Percentiles rank a stretch among this genome's conserved stretches.
Conservation (phyloP, 176 grass and related monocot species). For the Phoenix roebelenii region DNA sequence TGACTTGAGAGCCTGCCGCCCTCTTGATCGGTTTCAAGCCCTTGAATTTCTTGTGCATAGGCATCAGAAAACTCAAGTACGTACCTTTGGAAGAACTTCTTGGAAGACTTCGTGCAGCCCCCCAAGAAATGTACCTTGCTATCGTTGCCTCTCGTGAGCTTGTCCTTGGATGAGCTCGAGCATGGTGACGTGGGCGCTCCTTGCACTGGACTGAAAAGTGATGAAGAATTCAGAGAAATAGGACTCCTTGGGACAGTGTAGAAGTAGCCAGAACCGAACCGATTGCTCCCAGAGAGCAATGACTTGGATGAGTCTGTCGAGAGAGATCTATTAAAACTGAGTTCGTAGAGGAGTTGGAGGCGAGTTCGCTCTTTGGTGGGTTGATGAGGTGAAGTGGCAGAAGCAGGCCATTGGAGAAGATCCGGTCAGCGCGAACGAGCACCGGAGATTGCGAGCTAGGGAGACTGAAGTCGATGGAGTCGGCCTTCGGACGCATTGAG, state of each 20-base stretch:
- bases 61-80: constrained; percentile 7
- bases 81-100: constrained; percentile 3
- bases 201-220: background rate
- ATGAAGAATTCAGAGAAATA: constrained; percentile 7
- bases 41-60: background rate
- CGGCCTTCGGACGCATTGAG: background rate
- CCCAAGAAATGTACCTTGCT: background rate
- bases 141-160: background rate
- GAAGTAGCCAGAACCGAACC: background rate
- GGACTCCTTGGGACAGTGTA: background rate
- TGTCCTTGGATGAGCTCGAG: background rate
- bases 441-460: background rate
- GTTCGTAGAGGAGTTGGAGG: background rate
- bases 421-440: constrained; percentile 2
- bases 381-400: background rate
- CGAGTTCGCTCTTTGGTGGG: background rate
- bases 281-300: constrained; percentile 18
- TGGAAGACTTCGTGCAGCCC: background rate
- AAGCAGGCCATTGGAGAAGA: constrained; percentile 2
- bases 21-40: background rate
- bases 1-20: too few relatives aligned
- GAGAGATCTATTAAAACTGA: constrained; percentile 5
- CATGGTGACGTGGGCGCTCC: too few relatives aligned
- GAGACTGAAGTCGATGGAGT: constrained; percentile 10
- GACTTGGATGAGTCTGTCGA: constrained; percentile 22